phyloP scores from a whole-genome alignment of 306 rosid genomes.

The Senna siamea region DNA sequence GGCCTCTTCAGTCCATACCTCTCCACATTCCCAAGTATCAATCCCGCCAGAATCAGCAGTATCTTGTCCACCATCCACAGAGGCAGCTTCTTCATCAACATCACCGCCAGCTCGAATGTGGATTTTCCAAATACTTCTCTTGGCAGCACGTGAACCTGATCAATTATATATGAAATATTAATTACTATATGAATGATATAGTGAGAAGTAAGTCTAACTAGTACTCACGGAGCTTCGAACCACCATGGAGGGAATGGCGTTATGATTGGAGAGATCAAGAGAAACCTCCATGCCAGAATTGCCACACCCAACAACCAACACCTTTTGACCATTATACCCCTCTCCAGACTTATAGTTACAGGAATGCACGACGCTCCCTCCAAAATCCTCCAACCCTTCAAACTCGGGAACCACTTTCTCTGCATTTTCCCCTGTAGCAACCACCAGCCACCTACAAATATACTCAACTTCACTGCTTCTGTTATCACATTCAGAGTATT shows the following conservation, averaged over 20 bases:
- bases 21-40: slow-evolving; percentile 70
- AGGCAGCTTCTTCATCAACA: slow-evolving; percentile 70
- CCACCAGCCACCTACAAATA: slow-evolving; percentile 89
- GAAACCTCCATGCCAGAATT: slow-evolving; percentile 97
- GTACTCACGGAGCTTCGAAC: slow-evolving; percentile 86
- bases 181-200: too few species aligned
- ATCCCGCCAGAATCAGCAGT: slow-evolving; percentile 55
- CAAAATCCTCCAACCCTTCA: slow-evolving; percentile 72
- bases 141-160: slow-evolving; percentile 83
- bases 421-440: slow-evolving; percentile 91
- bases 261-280: slow-evolving; percentile 83
- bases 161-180: too few species aligned
- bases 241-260: slow-evolving; percentile 85
- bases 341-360: slow-evolving; percentile 84
- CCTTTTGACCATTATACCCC: slow-evolving; percentile 54
- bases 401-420: slow-evolving; percentile 83
- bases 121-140: slow-evolving; percentile 80
- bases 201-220: too few species aligned
- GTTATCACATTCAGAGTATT: too few species aligned
- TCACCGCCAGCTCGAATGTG: slow-evolving; percentile 70
- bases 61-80: slow-evolving; percentile 80
- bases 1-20: slow-evolving; percentile 79
- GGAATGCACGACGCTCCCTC: slow-evolving; percentile 75
- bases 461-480: slow-evolving; percentile 61
- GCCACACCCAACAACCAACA: slow-evolving; percentile 91